Conservation (phyloP, 345 rosid species). For the Eucalyptus victrix region DNA sequence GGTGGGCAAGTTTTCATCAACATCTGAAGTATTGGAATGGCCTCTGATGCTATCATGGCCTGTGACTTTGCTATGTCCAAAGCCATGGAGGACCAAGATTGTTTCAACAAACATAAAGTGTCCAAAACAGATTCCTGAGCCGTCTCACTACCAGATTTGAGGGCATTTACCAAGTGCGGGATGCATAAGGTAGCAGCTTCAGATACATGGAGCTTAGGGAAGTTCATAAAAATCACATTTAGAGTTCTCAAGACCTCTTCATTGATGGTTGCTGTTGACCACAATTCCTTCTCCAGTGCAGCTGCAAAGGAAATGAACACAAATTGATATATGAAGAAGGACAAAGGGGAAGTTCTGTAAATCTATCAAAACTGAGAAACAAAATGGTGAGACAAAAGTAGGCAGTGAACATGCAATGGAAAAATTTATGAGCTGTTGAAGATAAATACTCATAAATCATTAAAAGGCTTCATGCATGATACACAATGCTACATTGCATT, state of each 20-base stretch:
- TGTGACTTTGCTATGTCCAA: constrained; percentile 75
- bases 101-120: constrained; percentile 61
- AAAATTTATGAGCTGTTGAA: not conserved
- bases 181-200: constrained; percentile 90
- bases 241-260: constrained; percentile 68
- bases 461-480: not conserved
- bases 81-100: constrained; percentile 75
- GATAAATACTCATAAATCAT: not conserved
- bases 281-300: constrained; percentile 85
- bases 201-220: constrained; percentile 72
- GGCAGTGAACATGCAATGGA: not conserved
- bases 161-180: constrained; percentile 74
- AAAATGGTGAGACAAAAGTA: not conserved
- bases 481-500: not conserved
- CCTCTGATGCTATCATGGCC: constrained; percentile 79
- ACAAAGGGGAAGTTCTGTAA: not conserved
- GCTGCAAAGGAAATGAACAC: constrained; percentile 30
- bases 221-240: constrained; percentile 69
- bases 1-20: constrained; percentile 83
- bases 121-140: constrained; percentile 73
- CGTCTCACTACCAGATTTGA: constrained; percentile 63
- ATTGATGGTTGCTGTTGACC: constrained; percentile 66
- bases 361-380: not conserved
- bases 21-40: constrained; percentile 68
- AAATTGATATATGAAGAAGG: not conserved